Evolutionary conservation across 2,329 filamentous ascomycete genomes (phyloP).

Genomic region (Pseudogymnoascus sp.): DNA sequence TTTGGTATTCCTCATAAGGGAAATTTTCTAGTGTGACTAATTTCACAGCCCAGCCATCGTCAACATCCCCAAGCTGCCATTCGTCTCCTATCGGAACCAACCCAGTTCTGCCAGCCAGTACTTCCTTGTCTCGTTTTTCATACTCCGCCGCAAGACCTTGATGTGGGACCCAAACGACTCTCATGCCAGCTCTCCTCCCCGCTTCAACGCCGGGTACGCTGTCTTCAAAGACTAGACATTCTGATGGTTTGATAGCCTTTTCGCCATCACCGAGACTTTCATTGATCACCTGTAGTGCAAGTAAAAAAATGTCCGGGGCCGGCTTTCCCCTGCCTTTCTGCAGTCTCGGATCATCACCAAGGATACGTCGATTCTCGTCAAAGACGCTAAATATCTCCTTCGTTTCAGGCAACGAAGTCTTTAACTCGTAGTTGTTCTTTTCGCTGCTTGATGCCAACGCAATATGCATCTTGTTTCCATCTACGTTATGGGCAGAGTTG

Average conservation of each 20-base stretch:
- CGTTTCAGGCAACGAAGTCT: not conserved
- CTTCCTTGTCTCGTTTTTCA: conserved; percentile 66
- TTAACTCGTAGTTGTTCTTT: conserved; percentile 1
- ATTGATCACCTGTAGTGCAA: conserved; percentile 82
- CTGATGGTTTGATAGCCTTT: conserved; percentile 64
- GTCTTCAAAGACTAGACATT: conserved; percentile 98
- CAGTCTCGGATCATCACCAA: conserved; percentile 81
- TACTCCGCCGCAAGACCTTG: conserved; percentile 71
- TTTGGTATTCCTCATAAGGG: conserved; percentile 32
- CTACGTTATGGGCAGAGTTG: conserved; percentile 16
- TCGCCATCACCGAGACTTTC: conserved; percentile 59
- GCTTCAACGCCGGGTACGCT: conserved; percentile 89
- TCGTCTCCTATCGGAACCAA: conserved; percentile 37
- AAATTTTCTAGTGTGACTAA: conserved; percentile 35
- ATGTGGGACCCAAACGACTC: conserved; percentile 89
- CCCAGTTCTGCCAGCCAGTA: conserved; percentile 54
- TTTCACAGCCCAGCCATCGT: conserved; percentile 36
- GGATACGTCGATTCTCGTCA: conserved; percentile 61
- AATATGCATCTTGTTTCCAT: conserved; percentile 44
- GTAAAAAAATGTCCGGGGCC: conserved; percentile 85
- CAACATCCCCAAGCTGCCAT: conserved; percentile 40
- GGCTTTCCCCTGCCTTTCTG: conserved; percentile 80
- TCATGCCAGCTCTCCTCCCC: conserved; percentile 86
- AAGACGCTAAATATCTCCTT: conserved; percentile 58
- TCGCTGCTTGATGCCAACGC: conserved; percentile 71